phyloP scores from a whole-genome alignment of 768 basidiomycete species.

The Amanita phalloides region DNA sequence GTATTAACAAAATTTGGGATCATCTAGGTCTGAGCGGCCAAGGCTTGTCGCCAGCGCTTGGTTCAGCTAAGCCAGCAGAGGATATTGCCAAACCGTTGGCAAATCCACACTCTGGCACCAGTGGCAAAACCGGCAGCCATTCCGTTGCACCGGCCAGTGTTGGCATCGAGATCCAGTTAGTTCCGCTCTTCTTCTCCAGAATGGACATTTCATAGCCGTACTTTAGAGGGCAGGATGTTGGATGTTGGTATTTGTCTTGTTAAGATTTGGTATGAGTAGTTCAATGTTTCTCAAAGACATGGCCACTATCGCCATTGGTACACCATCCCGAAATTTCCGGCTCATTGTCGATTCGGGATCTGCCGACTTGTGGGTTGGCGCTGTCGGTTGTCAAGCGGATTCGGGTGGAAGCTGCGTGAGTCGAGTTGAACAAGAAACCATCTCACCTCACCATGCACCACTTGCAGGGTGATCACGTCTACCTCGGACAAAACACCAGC shows the following conservation, averaged over 20 bases:
- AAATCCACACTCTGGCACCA: slow-evolving; percentile 6
- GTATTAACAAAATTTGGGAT: not conserved
- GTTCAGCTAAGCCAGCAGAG: slow-evolving; percentile 15
- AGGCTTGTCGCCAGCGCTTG: not conserved
- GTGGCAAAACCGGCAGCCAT: not conserved
- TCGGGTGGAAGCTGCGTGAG: slow-evolving; percentile 21
- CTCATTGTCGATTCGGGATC: slow-evolving; percentile 55
- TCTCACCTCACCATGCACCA: not conserved
- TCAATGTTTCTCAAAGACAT: slow-evolving; percentile 16
- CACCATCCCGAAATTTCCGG: slow-evolving; percentile 34
- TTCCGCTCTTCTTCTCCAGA: not conserved
- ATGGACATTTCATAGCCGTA: not conserved
- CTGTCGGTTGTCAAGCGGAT: slow-evolving; percentile 30
- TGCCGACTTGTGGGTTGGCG: slow-evolving; percentile 49
- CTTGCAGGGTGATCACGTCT: slow-evolving; percentile 25
- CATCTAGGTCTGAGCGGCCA: not conserved
- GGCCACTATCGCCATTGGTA: slow-evolving; percentile 26
- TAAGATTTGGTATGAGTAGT: not conserved
- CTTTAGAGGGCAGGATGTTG: slow-evolving; percentile 37
- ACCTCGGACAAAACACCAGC: slow-evolving; percentile 47
- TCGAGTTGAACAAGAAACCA: not conserved
- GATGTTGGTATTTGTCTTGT: slow-evolving; percentile 22
- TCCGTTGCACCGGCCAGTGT: slow-evolving; percentile 22
- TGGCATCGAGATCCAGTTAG: slow-evolving; percentile 49
- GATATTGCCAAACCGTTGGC: slow-evolving; percentile 7